Evolutionary conservation across 345 rosid genomes (phyloP).

Genomic region (Leavenworthia alabamica): DNA sequence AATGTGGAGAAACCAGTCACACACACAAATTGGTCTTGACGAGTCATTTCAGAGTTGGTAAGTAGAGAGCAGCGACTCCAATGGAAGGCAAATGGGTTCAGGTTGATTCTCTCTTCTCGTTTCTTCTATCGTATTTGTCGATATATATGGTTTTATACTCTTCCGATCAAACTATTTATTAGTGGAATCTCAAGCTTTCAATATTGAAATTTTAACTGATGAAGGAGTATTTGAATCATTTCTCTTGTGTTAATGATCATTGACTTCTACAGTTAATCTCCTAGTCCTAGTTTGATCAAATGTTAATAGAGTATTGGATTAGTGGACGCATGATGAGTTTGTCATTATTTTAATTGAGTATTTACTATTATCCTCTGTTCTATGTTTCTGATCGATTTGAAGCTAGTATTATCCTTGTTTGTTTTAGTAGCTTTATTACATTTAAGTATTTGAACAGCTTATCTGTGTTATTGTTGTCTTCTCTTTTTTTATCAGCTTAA

Average conservation of each 20-base stretch:
- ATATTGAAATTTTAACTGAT: neutral
- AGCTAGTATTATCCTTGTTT: neutral
- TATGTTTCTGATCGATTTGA: neutral
- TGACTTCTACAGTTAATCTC: neutral
- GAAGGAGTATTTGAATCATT: neutral
- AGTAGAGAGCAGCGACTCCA: conserved; percentile 32
- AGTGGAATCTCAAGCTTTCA: neutral
- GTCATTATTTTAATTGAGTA: neutral
- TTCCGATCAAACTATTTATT: neutral
- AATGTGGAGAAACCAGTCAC: neutral
- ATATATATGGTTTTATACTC: neutral
- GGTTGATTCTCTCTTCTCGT: conserved; percentile 31
- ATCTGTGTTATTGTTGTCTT: conserved; percentile 2
- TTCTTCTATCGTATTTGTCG: neutral
- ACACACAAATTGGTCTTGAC: neutral
- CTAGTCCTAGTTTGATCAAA: neutral
- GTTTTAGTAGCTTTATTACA: neutral
- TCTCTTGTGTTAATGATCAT: neutral
- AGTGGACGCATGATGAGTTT: neutral
- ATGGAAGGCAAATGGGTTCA: conserved; percentile 60
- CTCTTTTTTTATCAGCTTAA: conserved; percentile 41
- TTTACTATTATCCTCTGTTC: neutral
- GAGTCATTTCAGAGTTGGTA: neutral
- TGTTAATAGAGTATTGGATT: neutral
- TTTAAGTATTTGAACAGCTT: neutral